These are phyloP conservation scores for Elymus sibiricus DNA, from an alignment of 176 grass and related monocot genomes.

Conservation along the genomic window DNA sequence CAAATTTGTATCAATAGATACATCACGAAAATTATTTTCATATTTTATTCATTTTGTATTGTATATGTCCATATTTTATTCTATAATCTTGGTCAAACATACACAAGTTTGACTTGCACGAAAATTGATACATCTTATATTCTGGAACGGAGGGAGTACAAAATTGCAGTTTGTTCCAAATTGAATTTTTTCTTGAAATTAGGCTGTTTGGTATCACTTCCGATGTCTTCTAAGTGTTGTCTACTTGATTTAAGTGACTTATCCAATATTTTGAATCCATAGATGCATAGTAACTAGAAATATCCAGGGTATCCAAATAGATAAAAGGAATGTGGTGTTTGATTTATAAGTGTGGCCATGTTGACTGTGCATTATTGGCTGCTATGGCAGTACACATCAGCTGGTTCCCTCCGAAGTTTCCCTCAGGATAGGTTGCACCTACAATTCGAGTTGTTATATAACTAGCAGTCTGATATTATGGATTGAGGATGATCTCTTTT, in stretches of 20 bases:
- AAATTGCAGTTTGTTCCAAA: background rate
- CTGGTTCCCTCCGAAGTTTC: slow-evolving; percentile 75
- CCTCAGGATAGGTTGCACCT: slow-evolving; percentile 36
- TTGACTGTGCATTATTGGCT: slow-evolving; percentile 9
- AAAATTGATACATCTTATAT: too few species aligned
- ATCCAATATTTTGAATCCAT: background rate
- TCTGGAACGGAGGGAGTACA: too few species aligned
- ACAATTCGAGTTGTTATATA: background rate
- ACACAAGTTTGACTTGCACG: too few species aligned
- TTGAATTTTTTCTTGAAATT: background rate
- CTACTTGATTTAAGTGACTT: slow-evolving; percentile 21
- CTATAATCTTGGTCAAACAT: too few species aligned
- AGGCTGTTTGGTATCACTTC: background rate
- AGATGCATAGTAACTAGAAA: background rate
- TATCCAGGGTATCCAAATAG: background rate
- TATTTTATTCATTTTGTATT: too few species aligned
- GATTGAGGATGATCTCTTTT: slow-evolving; percentile 14
- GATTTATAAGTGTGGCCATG: background rate
- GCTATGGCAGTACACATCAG: slow-evolving; percentile 15
- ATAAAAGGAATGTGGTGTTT: background rate
- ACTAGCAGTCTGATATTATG: slow-evolving; percentile 15
- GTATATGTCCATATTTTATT: too few species aligned
- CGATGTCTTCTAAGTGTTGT: background rate
- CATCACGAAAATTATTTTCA: too few species aligned
- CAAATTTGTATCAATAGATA: too few species aligned